Evolutionary conservation across 441 rosid species (phyloP), one percentile per base, ranked within the genome.

Genomic region (Daphne laureola): DNA sequence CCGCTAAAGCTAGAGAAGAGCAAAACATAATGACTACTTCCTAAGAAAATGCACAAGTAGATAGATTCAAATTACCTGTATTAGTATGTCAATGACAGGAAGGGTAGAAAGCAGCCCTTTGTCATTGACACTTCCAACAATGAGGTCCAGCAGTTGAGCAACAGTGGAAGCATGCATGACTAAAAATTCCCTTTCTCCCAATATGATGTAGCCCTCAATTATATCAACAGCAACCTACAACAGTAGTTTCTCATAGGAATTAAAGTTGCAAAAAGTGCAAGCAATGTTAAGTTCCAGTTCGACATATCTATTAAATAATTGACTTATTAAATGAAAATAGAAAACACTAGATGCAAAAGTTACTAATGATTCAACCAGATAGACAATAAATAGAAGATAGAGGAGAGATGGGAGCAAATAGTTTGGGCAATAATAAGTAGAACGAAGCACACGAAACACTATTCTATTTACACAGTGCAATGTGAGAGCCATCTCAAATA

Each of bases 121-220:
- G 66, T 94, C 90, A 55, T 87, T 90, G 53, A 94, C 98, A 78
- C 87, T 94, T 73, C 92, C 99, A 49, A 94, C 88, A 62, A 94
- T 77, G 62, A 90, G 74, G 75, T 94, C 96, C 62, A 94, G 90
- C 72, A 94, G 79, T 70, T 81, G 87, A 54, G 98, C 95, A 36
- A 94, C 82, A 63, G 46, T 79, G 62, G 96, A 71, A 65, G 94
- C 84, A 63, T 94, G 95, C 78, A 82, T 63, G 54, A 70, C 81
- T 14, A 90, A 75, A 79, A 87, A 87, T 51, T 86, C 96, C 27
- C 79, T 73, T 73, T 91, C 95, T 54, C 86, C 96, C 80, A 90
- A 62, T 62, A 90, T 68, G 62, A 94, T 75, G 69, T 94, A 86
- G 12, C 77, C 79, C 78, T 90, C 99, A 47, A 84, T 67, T 61